A percentile compares a stretch with the other conserved stretches of the same genome.
phyloP scores from a whole-genome alignment of 2,329 filamentous ascomycete species.

The Diaporthe australafricana region DNA sequence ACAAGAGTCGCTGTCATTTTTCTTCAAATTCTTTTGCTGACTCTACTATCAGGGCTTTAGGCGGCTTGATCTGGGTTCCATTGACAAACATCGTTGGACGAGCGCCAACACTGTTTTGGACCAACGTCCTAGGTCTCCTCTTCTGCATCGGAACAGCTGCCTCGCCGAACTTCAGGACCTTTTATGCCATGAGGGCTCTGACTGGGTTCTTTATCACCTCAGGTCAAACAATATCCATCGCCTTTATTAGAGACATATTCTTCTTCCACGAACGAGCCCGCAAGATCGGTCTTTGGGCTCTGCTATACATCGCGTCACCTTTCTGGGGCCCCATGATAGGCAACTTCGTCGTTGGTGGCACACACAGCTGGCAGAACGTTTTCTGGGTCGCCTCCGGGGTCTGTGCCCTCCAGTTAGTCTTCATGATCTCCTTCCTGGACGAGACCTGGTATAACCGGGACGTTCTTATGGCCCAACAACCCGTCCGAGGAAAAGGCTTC shows the following conservation, averaged over 20 bases:
- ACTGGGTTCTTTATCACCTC: constrained; percentile 59
- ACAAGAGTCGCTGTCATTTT: not conserved
- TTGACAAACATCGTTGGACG: constrained; percentile 40
- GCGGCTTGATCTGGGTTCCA: constrained; percentile 42
- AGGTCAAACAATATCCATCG: constrained; percentile 50
- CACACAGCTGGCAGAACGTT: constrained; percentile 46
- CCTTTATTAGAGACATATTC: constrained; percentile 58
- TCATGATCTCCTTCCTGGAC: constrained; percentile 41
- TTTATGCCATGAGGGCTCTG: constrained; percentile 46
- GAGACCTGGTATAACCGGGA: constrained; percentile 30
- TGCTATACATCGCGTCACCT: constrained; percentile 41
- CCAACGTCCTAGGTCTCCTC: constrained; percentile 41
- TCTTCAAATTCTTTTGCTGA: not conserved
- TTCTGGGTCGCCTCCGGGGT: constrained; percentile 48
- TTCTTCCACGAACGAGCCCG: constrained; percentile 58
- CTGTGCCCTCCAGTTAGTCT: constrained; percentile 42
- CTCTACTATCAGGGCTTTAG: constrained; percentile 33
- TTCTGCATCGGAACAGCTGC: constrained; percentile 43
- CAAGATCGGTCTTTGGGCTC: constrained; percentile 48
- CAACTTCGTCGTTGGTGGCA: constrained; percentile 49
- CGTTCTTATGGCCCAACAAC: not conserved
- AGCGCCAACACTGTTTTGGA: constrained; percentile 44
- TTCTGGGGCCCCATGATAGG: constrained; percentile 46
- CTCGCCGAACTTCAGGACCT: constrained; percentile 41
- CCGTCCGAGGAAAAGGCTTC: not conserved